A percentile compares a stretch with the other conserved stretches of the same genome.
Conservation (phyloP, 2,329 filamentous ascomycete species). For the Diplocarpon rosae region DNA sequence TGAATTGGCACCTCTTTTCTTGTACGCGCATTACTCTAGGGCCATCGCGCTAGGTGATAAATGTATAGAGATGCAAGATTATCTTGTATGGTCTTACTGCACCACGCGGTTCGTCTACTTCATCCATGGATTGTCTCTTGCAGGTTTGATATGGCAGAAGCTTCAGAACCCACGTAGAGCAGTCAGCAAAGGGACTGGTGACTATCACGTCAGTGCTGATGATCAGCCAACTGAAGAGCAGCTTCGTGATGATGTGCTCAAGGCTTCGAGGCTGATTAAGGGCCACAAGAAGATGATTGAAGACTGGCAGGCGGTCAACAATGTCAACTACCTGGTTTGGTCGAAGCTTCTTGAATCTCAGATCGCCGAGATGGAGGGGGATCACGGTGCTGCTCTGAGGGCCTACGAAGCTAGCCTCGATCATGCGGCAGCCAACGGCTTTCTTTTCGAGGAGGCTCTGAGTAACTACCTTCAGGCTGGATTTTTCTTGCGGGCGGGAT, state of each 20-base stretch:
- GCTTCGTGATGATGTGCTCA: conserved; percentile 33
- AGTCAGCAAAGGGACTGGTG: conserved; percentile 19
- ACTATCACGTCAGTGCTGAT: conserved; percentile 26
- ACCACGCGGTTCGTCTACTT: conserved; percentile 46
- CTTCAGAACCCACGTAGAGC: conserved; percentile 19
- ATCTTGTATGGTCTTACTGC: conserved; percentile 47
- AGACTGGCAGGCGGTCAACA: conserved; percentile 50
- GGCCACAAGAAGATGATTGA: conserved; percentile 49
- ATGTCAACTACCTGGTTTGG: conserved; percentile 64
- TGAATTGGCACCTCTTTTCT: conserved; percentile 49
- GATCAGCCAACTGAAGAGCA: conserved; percentile 28
- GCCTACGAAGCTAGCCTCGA: conserved; percentile 63
- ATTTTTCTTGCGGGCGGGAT: conserved; percentile 53
- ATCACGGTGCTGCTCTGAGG: conserved; percentile 47
- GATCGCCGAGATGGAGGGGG: conserved; percentile 47
- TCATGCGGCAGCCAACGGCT: conserved; percentile 56
- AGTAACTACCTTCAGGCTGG: conserved; percentile 65
- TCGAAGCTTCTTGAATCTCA: conserved; percentile 58
- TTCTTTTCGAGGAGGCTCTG: conserved; percentile 61
- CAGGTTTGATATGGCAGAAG: conserved; percentile 35
- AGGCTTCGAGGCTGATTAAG: conserved; percentile 42
- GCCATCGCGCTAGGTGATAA: conserved; percentile 45
- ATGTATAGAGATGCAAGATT: conserved; percentile 34
- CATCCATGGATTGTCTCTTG: conserved; percentile 48
- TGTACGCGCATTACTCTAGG: conserved; percentile 51